These are phyloP conservation scores for Polysphondylium violaceum DNA, from an alignment of 78 protist species.

Conservation along the genomic window DNA sequence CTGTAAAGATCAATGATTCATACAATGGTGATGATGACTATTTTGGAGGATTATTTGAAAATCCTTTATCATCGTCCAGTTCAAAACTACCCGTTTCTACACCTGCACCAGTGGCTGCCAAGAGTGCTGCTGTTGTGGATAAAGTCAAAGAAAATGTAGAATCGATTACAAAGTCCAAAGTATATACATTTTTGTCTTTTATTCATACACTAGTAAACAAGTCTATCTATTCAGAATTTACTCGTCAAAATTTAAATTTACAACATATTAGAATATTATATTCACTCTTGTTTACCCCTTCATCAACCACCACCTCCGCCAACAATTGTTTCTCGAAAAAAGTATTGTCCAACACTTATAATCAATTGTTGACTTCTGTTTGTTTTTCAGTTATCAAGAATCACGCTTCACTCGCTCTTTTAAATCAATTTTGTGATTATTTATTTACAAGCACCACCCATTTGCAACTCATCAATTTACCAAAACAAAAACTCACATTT, in stretches of 20 bases:
- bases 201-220: neutral
- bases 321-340: neutral
- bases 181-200: neutral
- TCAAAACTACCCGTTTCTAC: no score
- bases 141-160: neutral
- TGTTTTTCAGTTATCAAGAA: constrained; percentile 7
- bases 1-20: neutral
- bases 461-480: neutral
- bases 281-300: neutral
- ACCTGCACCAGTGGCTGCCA: neutral
- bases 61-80: neutral
- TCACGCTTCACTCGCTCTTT: neutral
- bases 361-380: constrained; percentile 1
- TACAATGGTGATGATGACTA: constrained; percentile 10
- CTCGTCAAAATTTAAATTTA: neutral
- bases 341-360: no score
- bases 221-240: neutral
- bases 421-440: constrained; percentile 6
- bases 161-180: neutral
- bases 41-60: constrained; percentile 28
- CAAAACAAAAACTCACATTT: constrained; percentile 22
- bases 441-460: neutral
- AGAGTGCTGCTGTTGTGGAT: neutral
- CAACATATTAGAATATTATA: constrained; percentile 2
- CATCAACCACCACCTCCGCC: neutral